Base-by-base conservation (phyloP, 139 green algal species). In the Tetradesmus lagerheimii region DNA sequence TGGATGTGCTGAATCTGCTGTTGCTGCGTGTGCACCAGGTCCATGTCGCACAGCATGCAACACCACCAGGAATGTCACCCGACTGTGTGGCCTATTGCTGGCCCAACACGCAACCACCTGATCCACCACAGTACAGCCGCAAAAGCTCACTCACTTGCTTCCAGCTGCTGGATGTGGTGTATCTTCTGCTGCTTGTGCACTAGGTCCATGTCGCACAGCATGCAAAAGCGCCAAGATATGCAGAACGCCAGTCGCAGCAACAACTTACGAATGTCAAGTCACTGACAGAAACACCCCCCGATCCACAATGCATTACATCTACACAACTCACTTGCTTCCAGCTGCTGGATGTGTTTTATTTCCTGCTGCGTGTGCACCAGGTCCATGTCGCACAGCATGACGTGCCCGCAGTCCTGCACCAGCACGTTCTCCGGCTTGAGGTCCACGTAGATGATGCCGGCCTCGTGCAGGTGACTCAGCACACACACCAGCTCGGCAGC, bases 351-450 rank as follows among this genome's bases (percentile, higher is more conserved):
- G 18, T 41, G 38, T n/a, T 66, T 15, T 0, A 89, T 75, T 27
- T 89, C 85, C n/a, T 38, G 31, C 47, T 47, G 50, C 9, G 85
- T 89, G 34, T 89, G 85, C 47, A 62, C 85, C 16, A 89, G 35
- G 43, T 89, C 85, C 71, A 89, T 84, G 53, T 89, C 85, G 29
- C 85, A 89, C 45, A 89, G 45, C 85, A 89, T 89, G 71, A 89
- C 84, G 71, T 89, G 85, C 1, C 85, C 85, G 43, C 71, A 89
- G 43, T 89, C 85, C 71, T 89, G 67, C 75, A 93, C 15, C n/a
- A 94, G 75, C 4, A 94, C 74, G 43, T 94, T 94, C 80, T 94
- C 92, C 11, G 92, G 92, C 92, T 94, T 94, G 1, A 94, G 53
- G 74, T 94, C 92, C 16, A 89, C 64, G 66, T 94, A 94, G 6